A percentile compares a stretch with the other conserved stretches of the same genome.
phyloP scores from a whole-genome alignment of 805 yeast genomes.

The Nakazawaea siamensis region DNA sequence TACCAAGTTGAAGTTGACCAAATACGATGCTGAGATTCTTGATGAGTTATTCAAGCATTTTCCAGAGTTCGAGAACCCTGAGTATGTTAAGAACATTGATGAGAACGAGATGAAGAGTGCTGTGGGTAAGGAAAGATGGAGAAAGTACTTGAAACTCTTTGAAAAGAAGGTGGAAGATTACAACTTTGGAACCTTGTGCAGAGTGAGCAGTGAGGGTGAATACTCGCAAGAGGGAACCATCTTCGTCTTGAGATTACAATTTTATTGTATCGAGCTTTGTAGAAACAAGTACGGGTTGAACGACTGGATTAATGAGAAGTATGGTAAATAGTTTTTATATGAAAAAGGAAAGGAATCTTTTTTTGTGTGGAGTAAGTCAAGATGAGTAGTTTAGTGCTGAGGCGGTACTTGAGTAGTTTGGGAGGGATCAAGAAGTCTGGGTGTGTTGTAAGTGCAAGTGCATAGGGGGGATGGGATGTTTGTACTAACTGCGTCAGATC shows the following conservation, averaged over 20 bases:
- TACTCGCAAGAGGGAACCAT: constrained; percentile 80
- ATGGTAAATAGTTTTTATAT: not conserved
- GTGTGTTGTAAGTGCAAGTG: constrained; percentile 9
- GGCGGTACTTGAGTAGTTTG: too few species aligned
- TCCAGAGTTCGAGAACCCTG: constrained; percentile 77
- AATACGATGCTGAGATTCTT: constrained; percentile 64
- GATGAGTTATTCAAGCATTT: constrained; percentile 55
- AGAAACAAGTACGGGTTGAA: constrained; percentile 87
- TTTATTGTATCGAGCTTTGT: constrained; percentile 89
- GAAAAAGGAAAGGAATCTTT: too few species aligned
- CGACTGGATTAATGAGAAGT: constrained; percentile 60
- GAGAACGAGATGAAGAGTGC: constrained; percentile 81
- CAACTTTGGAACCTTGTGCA: constrained; percentile 90
- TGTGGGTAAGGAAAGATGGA: constrained; percentile 84
- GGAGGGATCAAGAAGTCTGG: constrained; percentile 6
- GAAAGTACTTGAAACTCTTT: constrained; percentile 73
- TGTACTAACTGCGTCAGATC: too few species aligned
- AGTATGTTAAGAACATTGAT: constrained; percentile 43
- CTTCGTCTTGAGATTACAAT: constrained; percentile 88
- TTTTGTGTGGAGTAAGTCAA: too few species aligned
- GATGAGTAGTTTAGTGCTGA: too few species aligned
- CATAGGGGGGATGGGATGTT: too few species aligned
- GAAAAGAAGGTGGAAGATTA: constrained; percentile 79
- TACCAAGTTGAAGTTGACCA: constrained; percentile 66
- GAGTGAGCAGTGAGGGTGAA: constrained; percentile 64